Conservation (phyloP, 345 rosid species). For the Salix brachista region DNA sequence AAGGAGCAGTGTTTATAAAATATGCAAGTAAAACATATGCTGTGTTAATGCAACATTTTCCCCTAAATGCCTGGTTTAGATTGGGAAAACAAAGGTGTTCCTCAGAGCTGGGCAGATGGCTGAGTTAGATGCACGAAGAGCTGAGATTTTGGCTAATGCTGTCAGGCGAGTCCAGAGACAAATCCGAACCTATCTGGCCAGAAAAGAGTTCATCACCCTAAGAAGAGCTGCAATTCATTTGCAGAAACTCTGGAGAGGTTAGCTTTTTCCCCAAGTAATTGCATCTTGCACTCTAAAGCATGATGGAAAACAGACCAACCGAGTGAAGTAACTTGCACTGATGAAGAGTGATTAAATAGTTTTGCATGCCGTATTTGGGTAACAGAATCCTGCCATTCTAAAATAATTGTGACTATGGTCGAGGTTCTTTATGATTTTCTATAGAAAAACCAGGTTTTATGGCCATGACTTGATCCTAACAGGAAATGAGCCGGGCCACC, state of each 20-base stretch:
- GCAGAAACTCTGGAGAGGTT: slow-evolving; percentile 57
- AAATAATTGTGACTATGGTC: not conserved
- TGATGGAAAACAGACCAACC: not conserved
- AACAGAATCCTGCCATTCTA: not conserved
- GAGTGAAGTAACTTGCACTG: not conserved
- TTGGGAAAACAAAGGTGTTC: slow-evolving; percentile 63
- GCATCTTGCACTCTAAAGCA: slow-evolving; percentile 5
- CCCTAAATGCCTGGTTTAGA: slow-evolving; percentile 33
- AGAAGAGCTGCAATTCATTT: slow-evolving; percentile 38
- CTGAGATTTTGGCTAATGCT: slow-evolving; percentile 54
- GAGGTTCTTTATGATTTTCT: not conserved
- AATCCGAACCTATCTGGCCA: slow-evolving; percentile 43
- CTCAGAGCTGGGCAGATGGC: slow-evolving; percentile 79
- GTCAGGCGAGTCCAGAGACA: slow-evolving; percentile 51
- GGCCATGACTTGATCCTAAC: not conserved
- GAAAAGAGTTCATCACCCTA: slow-evolving; percentile 46
- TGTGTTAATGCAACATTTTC: not conserved
- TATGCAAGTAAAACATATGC: not conserved
- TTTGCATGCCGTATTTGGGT: not conserved
- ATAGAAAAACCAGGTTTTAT: not conserved
- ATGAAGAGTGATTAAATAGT: not conserved
- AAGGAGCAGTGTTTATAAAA: not conserved
- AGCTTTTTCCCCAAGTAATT: slow-evolving; percentile 17
- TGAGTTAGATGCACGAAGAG: slow-evolving; percentile 61
- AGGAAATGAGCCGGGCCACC: not conserved